These are phyloP conservation scores for Fusarium temperatum DNA, from an alignment of 2,329 filamentous ascomycete species.

Conservation along the genomic window DNA sequence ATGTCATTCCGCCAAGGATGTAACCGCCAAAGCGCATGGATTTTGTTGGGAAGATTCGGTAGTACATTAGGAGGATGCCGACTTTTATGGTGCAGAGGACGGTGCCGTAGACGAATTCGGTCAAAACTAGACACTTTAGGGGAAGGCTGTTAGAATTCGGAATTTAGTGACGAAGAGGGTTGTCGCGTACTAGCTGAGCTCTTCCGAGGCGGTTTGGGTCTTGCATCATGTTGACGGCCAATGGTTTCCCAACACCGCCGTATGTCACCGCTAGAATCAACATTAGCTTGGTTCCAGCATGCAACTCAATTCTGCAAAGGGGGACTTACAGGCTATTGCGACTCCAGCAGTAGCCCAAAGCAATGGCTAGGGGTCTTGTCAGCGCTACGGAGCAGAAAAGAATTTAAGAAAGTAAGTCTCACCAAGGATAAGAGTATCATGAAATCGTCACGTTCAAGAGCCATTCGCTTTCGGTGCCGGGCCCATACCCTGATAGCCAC, in stretches of 20 bases:
- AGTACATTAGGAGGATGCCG: not conserved
- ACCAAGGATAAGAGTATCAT: not conserved
- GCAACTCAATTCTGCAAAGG: not conserved
- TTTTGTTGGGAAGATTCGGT: slow-evolving; percentile 1
- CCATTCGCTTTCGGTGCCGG: not conserved
- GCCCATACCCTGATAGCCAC: not conserved
- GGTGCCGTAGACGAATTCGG: slow-evolving; percentile 1
- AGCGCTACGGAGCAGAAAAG: fast-evolving
- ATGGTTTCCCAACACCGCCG: not conserved
- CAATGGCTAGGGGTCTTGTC: not conserved
- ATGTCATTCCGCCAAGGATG: not conserved
- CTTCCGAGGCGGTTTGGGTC: not conserved
- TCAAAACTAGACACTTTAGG: not conserved
- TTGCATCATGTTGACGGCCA: slow-evolving; percentile 2
- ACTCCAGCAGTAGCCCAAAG: not conserved
- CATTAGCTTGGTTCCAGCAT: fast-evolving
- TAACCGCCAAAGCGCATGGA: not conserved
- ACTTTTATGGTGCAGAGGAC: slow-evolving; percentile 3
- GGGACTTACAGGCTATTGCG: not conserved
- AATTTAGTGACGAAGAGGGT: no score
- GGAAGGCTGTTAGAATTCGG: not conserved
- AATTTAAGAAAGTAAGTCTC: no score
- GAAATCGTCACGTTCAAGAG: not conserved
- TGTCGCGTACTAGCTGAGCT: not conserved
- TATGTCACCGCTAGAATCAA: not conserved